Conservation (phyloP, 371 early-diverging fungal genomes). For the Mortierella sp. region DNA sequence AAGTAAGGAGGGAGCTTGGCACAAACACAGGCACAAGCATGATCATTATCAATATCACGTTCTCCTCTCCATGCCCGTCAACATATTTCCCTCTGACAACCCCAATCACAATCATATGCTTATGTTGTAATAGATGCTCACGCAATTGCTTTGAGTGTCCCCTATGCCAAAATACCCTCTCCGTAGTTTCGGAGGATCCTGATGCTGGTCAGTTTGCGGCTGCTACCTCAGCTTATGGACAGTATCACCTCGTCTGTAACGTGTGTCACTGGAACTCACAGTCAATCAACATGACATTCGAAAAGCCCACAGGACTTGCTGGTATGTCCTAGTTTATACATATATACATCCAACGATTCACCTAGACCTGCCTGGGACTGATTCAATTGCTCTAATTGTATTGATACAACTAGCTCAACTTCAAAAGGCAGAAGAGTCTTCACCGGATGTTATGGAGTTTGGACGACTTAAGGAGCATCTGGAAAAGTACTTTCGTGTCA, state of each 20-base stretch:
- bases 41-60: not conserved
- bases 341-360: not conserved
- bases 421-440: slow-evolving; percentile 80
- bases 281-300: slow-evolving; percentile 90
- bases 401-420: slow-evolving; percentile 73
- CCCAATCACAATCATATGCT: not conserved
- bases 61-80: not conserved
- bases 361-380: not conserved
- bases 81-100: not conserved
- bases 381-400: not conserved
- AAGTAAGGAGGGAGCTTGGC: slow-evolving; percentile 61
- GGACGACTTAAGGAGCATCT: slow-evolving; percentile 86
- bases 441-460: slow-evolving; percentile 85
- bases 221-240: slow-evolving; percentile 50
- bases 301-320: slow-evolving; percentile 92
- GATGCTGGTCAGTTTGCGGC: slow-evolving; percentile 27
- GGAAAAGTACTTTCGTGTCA: slow-evolving; percentile 72
- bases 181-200: slow-evolving; percentile 79
- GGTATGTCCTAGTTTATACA: slow-evolving; percentile 58
- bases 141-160: slow-evolving; percentile 97
- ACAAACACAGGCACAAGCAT: slow-evolving; percentile 4
- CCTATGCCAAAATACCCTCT: slow-evolving; percentile 85
- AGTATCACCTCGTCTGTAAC: slow-evolving; percentile 82
- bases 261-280: slow-evolving; percentile 95
- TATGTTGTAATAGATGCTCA: slow-evolving; percentile 76